A percentile compares a stretch with the other conserved stretches of the same genome.
These are phyloP conservation scores for Strobilomyces dryophilus DNA, from an alignment of 768 basidiomycete genomes.

Conservation along the genomic window DNA sequence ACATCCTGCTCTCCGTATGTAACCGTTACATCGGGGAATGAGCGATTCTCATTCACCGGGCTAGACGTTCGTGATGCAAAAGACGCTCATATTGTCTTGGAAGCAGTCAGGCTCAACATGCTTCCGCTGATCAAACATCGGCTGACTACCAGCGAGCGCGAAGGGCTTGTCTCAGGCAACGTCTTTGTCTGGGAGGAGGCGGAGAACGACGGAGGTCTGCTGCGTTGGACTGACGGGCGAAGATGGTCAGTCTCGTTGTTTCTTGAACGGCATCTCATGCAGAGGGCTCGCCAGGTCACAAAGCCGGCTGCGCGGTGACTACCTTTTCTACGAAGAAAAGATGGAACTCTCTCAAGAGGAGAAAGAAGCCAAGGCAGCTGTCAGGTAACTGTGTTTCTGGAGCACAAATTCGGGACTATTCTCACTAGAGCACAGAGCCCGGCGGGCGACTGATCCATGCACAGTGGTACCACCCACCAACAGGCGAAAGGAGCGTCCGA, in stretches of 20 bases:
- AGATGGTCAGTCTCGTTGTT: conserved; percentile 49
- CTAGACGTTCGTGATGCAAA: conserved; percentile 75
- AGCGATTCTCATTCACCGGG: not conserved
- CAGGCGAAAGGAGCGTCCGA: conserved; percentile 71
- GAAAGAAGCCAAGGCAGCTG: conserved; percentile 73
- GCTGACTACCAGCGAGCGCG: conserved; percentile 64
- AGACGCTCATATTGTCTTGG: conserved; percentile 72
- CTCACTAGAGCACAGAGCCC: conserved; percentile 39
- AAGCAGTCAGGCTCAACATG: conserved; percentile 68
- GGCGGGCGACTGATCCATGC: conserved; percentile 57
- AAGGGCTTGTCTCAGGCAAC: conserved; percentile 66
- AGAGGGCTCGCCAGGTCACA: conserved; percentile 55
- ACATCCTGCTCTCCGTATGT: conserved; percentile 30
- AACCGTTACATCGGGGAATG: not conserved
- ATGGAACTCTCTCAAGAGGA: conserved; percentile 78
- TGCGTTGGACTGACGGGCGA: conserved; percentile 81
- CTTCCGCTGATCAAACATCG: conserved; percentile 70
- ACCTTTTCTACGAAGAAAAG: conserved; percentile 81
- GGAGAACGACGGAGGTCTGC: conserved; percentile 59
- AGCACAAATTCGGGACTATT: not conserved
- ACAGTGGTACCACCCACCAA: conserved; percentile 55
- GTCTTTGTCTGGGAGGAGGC: conserved; percentile 87
- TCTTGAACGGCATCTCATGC: conserved; percentile 3
- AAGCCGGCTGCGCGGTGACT: conserved; percentile 80
- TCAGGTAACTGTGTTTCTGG: conserved; percentile 44